These are phyloP conservation scores for Fraxinus sp. DNA, from an alignment of 305 asterid genomes.

Conservation along the genomic window DNA sequence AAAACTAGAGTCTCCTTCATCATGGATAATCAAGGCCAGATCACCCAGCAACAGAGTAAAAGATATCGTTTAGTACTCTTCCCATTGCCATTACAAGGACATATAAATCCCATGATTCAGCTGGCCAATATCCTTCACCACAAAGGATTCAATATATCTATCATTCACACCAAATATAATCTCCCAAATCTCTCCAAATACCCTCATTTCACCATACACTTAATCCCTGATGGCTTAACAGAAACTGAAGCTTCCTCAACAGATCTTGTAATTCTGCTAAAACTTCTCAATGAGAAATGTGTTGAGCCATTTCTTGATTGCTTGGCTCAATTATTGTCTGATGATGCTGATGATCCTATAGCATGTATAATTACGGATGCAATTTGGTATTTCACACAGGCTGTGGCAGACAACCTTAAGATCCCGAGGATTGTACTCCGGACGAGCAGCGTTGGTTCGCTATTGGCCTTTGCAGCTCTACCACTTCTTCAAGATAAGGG, in stretches of 20 bases:
- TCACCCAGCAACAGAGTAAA: conserved; percentile 5
- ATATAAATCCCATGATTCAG: conserved; percentile 36
- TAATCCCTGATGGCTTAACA: conserved; percentile 30
- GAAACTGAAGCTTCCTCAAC: background rate
- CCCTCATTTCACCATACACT: conserved; percentile 44
- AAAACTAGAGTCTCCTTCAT: background rate
- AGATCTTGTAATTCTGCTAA: conserved; percentile 18
- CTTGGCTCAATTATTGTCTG: conserved; percentile 25
- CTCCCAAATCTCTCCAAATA: conserved; percentile 34
- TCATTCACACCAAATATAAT: conserved; percentile 47
- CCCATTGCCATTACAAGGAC: conserved; percentile 36
- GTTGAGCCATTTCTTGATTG: conserved; percentile 30
- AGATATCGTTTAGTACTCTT: conserved; percentile 4
- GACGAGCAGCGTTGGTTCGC: conserved; percentile 40
- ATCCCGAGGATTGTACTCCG: conserved; percentile 47
- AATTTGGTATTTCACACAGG: conserved; percentile 42
- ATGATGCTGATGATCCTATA: background rate
- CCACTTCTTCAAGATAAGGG: conserved; percentile 35
- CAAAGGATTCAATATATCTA: conserved; percentile 41
- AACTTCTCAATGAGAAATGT: conserved; percentile 24
- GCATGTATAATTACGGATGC: conserved; percentile 46
- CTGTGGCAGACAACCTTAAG: conserved; percentile 36
- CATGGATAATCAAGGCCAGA: background rate
- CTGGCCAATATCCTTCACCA: conserved; percentile 28
- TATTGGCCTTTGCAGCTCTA: conserved; percentile 35